Percentiles rank a stretch among this genome's conserved stretches.
Evolutionary conservation across 2,329 filamentous ascomycete species (phyloP).

Genomic region (Colletotrichum siamense): DNA sequence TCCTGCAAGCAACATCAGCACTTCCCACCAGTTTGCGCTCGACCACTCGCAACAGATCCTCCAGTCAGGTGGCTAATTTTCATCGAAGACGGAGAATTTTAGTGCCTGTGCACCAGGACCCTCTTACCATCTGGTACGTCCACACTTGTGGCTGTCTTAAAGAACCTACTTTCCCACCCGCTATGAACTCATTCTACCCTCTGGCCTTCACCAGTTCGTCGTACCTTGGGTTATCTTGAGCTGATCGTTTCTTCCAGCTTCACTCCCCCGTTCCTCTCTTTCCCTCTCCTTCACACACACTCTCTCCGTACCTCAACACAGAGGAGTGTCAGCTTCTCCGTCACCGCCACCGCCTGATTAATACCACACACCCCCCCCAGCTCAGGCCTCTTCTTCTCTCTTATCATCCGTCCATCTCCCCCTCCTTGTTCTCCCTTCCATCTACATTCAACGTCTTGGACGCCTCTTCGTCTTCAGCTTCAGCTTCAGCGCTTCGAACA

Average conservation of each 20-base stretch:
- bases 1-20: constrained; percentile 24
- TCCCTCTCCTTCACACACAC: neutral
- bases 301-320: neutral
- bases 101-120: constrained; percentile 29
- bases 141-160: constrained; percentile 27
- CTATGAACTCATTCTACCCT: constrained; percentile 21
- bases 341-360: constrained; percentile 20
- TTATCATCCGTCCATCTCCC: constrained; percentile 9
- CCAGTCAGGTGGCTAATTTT: constrained; percentile 25
- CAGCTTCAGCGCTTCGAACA: constrained; percentile 15
- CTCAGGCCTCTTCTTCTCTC: constrained; percentile 17
- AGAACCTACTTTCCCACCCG: constrained; percentile 29
- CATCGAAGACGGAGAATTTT: constrained; percentile 25
- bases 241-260: constrained; percentile 21
- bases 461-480: neutral
- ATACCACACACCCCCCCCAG: constrained; percentile 18
- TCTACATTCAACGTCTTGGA: neutral
- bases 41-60: constrained; percentile 27
- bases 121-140: constrained; percentile 24
- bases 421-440: neutral
- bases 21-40: constrained; percentile 29
- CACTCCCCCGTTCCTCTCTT: constrained; percentile 1
- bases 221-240: constrained; percentile 23
- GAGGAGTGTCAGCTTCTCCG: constrained; percentile 2
- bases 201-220: constrained; percentile 22